Base-by-base conservation (phyloP, 129 eudicot species). In the Calendula officinalis region DNA sequence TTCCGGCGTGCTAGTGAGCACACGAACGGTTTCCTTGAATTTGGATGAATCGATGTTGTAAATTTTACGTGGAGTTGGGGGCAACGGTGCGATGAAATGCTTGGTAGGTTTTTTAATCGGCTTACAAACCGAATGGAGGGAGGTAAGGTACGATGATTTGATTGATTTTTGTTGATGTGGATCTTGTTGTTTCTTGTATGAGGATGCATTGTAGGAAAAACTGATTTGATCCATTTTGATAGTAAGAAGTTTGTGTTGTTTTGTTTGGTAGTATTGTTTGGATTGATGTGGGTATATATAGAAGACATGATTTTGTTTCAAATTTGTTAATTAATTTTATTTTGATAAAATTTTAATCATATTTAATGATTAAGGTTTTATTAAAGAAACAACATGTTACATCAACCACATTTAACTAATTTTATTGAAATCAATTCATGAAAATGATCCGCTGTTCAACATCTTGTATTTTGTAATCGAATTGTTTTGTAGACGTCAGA, bases 21-120 rank as follows among this genome's bases (percentile, higher is more conserved):
- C 35, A 39, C 88, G 97, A 45, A 90, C 97, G 11, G 80, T 78
- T 38, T 81, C 75, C 68, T 77, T 82, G 84, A 90, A 90, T 15
- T 90, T 46, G 11, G 35, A 51, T 0, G 89, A 59, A 5, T 86
- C 77, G 7, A 90, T 95, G 13, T 81, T 77, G 83, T 90, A 90
- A 35, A 86, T 68, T 52, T 71, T 83, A 2, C 84, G 82, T 5
- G 80, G 95, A 1, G 75, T 77, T 45, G 82, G 84, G 3, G 85
- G 78, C 33, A 83, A 37, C 0, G 90, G 95, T 2, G 95, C 90
- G 13, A 87, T 87, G 33, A 80, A 88, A 7, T 70, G 78, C 63
- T 87, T 83, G 69, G 43, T 57, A 47, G 69, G 77, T 52, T 77
- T 80, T 13, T 22, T 57, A 7, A 63, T 52, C 15, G 69, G 45